Base-by-base conservation (phyloP, 345 rosid species). In the Fremontodendron californicum region DNA sequence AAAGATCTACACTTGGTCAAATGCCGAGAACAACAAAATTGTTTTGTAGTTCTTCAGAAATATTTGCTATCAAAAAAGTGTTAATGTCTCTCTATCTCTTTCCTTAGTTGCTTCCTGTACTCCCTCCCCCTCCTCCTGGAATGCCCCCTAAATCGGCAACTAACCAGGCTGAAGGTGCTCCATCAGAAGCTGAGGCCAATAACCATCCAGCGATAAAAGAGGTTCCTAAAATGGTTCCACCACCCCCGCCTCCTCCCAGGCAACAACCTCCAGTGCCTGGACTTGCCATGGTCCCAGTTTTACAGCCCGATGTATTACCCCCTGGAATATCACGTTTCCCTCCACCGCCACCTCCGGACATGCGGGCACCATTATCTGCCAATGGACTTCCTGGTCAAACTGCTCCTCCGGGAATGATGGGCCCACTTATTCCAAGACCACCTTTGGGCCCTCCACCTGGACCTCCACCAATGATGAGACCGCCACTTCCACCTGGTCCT, bases 401-500 rank as follows among this genome's bases (percentile, higher is more conserved):
- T 64, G 79, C 88, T 68, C 85, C 85, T 48, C 87, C 93, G 29
- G 99, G 93, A 73, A 80, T 90, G 86, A 79, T 87, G 88, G 88
- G 86, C 67, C 94, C 97, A 21, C 69, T 92, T 35, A 78, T 92
- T 54, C 89, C 94, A 51, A 88, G 93, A 79, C 98, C 94, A 82
- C 97, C 97, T 25, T 93, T 86, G 88, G 93, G 97, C 77, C 94
- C 86, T 43, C 95, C 92, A 18, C 94, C 93, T 60, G 97, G 96
- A 71, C 95, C 88, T 21, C 97, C 98, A 25, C 89, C 91, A 23
- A 88, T 92, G 97, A 86, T 96, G 97, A 92, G 94, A 74, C 98
- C 98, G 33, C 99, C 99, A 0, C 94, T 93, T 78, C 99, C 97
- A 46, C 98, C 99, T 5, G 98, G 99, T 57, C 98, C 97, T 72